These are phyloP conservation scores for Mortierella sp. DNA, from an alignment of 371 early-diverging fungal genomes.

Conservation along the genomic window DNA sequence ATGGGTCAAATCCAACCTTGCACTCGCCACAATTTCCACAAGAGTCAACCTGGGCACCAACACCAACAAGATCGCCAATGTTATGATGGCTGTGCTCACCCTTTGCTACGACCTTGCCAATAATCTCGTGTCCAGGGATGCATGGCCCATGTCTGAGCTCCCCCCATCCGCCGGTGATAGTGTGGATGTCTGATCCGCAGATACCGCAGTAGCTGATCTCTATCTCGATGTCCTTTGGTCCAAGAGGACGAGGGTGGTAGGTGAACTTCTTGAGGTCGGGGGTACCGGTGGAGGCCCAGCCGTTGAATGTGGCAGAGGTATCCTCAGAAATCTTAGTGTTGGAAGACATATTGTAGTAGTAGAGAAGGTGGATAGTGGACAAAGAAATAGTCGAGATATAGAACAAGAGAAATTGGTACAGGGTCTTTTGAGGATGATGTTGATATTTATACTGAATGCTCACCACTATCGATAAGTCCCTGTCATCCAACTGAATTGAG, in stretches of 20 bases:
- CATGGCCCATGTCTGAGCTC: constrained; percentile 61
- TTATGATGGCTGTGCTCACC: constrained; percentile 67
- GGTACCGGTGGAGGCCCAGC: constrained; percentile 49
- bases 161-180: constrained; percentile 73
- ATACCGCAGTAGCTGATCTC: constrained; percentile 69
- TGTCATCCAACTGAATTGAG: no score
- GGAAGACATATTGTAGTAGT: not conserved
- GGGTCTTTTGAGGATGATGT: not conserved
- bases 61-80: constrained; percentile 85
- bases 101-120: constrained; percentile 72
- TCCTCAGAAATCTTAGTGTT: constrained; percentile 24
- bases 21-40: constrained; percentile 66
- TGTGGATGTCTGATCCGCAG: constrained; percentile 75
- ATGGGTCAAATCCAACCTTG: constrained; percentile 62
- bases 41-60: constrained; percentile 70
- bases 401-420: no score
- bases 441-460: not conserved
- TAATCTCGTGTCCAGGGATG: constrained; percentile 86
- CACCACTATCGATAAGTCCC: no score
- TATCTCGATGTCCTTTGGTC: constrained; percentile 65
- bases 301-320: constrained; percentile 29
- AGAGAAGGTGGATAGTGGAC: not conserved
- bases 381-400: no score
- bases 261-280: constrained; percentile 44
- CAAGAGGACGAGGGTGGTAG: constrained; percentile 61